Evolutionary conservation across 2,329 filamentous ascomycete species (phyloP).

Genomic region (Cladosporium halotolerans): DNA sequence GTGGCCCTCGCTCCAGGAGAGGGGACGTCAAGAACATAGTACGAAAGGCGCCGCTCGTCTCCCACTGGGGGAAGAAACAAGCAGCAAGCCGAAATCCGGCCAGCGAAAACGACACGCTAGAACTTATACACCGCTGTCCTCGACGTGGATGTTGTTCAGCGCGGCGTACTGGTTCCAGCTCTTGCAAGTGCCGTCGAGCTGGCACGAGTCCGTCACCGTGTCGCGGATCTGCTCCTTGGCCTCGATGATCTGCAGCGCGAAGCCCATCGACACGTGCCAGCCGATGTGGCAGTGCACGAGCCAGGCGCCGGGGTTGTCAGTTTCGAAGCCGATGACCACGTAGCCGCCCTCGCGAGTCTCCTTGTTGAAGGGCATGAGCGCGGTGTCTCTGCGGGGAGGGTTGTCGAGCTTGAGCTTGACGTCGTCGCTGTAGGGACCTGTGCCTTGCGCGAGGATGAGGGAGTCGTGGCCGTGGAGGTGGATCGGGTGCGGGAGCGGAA

Average conservation of each 20-base stretch:
- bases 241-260: slow-evolving; percentile 23
- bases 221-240: slow-evolving; percentile 16
- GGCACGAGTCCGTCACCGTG: slow-evolving; percentile 25
- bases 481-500: slow-evolving; percentile 26
- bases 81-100: background rate
- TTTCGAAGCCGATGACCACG: slow-evolving; percentile 25
- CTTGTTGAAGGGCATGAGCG: slow-evolving; percentile 18
- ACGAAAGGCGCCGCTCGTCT: slow-evolving; percentile 1
- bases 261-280: slow-evolving; percentile 21
- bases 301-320: slow-evolving; percentile 28
- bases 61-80: background rate
- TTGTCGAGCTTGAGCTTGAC: slow-evolving; percentile 24
- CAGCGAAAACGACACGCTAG: background rate
- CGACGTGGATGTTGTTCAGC: slow-evolving; percentile 10
- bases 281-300: slow-evolving; percentile 20
- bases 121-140: slow-evolving; percentile 20
- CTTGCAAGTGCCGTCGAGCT: slow-evolving; percentile 20
- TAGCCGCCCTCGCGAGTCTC: slow-evolving; percentile 18
- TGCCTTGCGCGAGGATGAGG: slow-evolving; percentile 33
- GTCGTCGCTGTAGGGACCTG: slow-evolving; percentile 18
- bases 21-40: background rate
- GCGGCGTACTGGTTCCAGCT: slow-evolving; percentile 20
- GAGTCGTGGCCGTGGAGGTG: slow-evolving; percentile 38
- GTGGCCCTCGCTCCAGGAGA: background rate
- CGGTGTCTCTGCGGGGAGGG: slow-evolving; percentile 26